These are phyloP conservation scores for Limonomyces culmigenus DNA, from an alignment of 1,284 basidiomycete genomes.

Conservation along the genomic window DNA sequence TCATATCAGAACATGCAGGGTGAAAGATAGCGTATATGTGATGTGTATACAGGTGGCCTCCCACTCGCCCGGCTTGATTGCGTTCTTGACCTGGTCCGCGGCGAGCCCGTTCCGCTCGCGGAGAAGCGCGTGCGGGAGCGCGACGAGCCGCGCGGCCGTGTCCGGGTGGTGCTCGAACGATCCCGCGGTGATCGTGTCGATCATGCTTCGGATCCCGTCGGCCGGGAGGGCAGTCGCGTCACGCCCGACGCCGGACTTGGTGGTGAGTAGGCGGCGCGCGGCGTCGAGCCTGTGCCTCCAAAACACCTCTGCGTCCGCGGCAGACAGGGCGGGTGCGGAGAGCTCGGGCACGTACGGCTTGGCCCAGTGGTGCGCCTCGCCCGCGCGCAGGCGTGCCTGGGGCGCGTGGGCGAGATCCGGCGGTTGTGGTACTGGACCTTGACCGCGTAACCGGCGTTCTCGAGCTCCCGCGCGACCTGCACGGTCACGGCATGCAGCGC, in stretches of 20 bases:
- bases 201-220: slow-evolving; percentile 77
- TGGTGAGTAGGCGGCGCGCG: slow-evolving; percentile 78
- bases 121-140: slow-evolving; percentile 86
- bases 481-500: slow-evolving; percentile 92
- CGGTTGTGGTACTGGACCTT: slow-evolving; percentile 99
- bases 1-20: too few species aligned
- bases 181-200: slow-evolving; percentile 72
- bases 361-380: slow-evolving; percentile 95
- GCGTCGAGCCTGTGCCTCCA: slow-evolving; percentile 96
- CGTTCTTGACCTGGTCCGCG: slow-evolving; percentile 98
- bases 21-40: too few species aligned
- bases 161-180: slow-evolving; percentile 86
- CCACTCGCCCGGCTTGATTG: slow-evolving; percentile 99
- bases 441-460: slow-evolving; percentile 96
- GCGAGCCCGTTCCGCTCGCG: slow-evolving; percentile 85
- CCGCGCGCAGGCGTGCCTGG: slow-evolving; percentile 87
- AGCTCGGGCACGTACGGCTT: slow-evolving; percentile 78
- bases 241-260: slow-evolving; percentile 93
- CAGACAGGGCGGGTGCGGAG: slow-evolving; percentile 45
- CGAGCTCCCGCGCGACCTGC: slow-evolving; percentile 90
- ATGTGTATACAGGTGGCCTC: too few species aligned
- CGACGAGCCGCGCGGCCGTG: slow-evolving; percentile 75
- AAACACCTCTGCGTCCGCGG: slow-evolving; percentile 75
- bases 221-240: slow-evolving; percentile 92
- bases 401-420: slow-evolving; percentile 83